Percentiles rank a stretch among this genome's conserved stretches.
Evolutionary conservation across 2,329 filamentous ascomycete genomes (phyloP).

Genomic region (Podosphaera xanthii): DNA sequence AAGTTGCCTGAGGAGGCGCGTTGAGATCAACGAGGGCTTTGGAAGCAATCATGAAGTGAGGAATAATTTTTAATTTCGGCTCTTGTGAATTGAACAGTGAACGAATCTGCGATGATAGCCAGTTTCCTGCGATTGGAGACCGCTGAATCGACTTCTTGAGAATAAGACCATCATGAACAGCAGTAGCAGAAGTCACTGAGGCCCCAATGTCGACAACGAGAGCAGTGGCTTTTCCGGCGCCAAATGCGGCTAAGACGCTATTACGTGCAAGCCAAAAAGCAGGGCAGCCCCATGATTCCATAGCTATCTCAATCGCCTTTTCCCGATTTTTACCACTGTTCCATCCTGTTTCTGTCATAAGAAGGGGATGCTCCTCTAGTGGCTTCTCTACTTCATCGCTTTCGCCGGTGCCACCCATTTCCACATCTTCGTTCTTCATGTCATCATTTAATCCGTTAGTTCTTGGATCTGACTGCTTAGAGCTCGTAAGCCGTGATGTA

Average conservation of each 20-base stretch:
- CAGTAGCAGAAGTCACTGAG: constrained; percentile 68
- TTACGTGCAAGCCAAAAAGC: constrained; percentile 85
- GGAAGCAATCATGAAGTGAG: constrained; percentile 69
- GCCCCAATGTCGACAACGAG: constrained; percentile 84
- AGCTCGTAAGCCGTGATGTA: constrained; percentile 64
- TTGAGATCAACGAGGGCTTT: constrained; percentile 80
- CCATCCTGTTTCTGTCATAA: constrained; percentile 91
- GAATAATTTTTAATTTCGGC: constrained; percentile 49
- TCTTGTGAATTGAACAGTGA: constrained; percentile 50
- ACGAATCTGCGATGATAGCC: constrained; percentile 73
- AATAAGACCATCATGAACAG: constrained; percentile 84
- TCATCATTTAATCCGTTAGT: constrained; percentile 63
- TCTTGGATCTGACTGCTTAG: constrained; percentile 42
- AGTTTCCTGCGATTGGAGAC: constrained; percentile 70
- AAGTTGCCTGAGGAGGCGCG: constrained; percentile 51
- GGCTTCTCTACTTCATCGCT: constrained; percentile 46
- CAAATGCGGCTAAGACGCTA: constrained; percentile 76
- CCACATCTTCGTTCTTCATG: constrained; percentile 22
- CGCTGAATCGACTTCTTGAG: constrained; percentile 75
- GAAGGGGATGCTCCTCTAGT: constrained; percentile 67
- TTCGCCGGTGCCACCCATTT: constrained; percentile 23
- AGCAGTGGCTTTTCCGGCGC: constrained; percentile 77
- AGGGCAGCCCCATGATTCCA: constrained; percentile 90
- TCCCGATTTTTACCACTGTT: constrained; percentile 72
- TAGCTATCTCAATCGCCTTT: constrained; percentile 85